Evolutionary conservation across 208 protist species (phyloP).

Genomic region (Lotmaria passim): DNA sequence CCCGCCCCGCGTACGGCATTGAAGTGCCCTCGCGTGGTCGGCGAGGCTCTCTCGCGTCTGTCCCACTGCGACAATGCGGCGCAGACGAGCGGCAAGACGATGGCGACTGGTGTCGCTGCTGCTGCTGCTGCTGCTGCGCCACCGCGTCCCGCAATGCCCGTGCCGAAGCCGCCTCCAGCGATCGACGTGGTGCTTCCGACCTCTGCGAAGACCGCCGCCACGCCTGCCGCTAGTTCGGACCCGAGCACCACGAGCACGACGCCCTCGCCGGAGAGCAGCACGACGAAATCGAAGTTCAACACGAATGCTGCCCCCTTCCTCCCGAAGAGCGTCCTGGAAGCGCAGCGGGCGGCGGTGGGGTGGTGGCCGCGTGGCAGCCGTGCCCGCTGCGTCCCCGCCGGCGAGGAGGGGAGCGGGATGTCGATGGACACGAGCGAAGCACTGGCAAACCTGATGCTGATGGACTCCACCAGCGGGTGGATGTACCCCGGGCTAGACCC

Average conservation of each 20-base stretch:
- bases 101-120: neutral
- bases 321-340: conserved; percentile 22
- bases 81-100: neutral
- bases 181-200: conserved; percentile 16
- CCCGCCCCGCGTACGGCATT: conserved; percentile 5
- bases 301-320: conserved; percentile 18
- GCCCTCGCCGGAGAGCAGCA: conserved; percentile 23
- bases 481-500: conserved; percentile 13
- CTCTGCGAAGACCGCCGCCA: neutral
- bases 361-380: conserved; percentile 11
- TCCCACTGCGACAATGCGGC: conserved; percentile 1
- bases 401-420: neutral
- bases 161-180: conserved; percentile 25
- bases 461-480: conserved; percentile 20
- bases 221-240: conserved; percentile 2
- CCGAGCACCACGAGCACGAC: conserved; percentile 5
- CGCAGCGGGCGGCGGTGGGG: conserved; percentile 9
- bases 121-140: neutral
- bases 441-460: conserved; percentile 21
- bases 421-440: conserved; percentile 25
- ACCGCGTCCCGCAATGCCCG: neutral
- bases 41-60: neutral
- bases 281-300: conserved; percentile 23
- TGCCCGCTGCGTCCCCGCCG: neutral
- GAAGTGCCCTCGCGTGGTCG: conserved; percentile 22